Evolutionary conservation across 208 protist genomes (phyloP), one percentile per base, ranked within the genome.

Genomic region (Naegleria lovaniensis): DNA sequence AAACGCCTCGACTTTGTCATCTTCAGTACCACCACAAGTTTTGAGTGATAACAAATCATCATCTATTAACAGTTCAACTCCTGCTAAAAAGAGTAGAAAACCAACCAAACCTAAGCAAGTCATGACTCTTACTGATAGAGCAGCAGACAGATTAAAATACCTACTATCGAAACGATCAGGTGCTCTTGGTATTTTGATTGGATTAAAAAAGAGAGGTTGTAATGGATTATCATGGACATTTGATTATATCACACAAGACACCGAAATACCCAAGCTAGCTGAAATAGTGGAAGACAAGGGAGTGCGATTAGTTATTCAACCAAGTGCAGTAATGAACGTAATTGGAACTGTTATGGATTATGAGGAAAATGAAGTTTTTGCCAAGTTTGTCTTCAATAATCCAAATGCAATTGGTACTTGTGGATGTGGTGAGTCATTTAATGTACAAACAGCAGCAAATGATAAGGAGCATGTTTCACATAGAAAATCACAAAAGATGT

Each of bases 271-370:
- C 9, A 88, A 90, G 33, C 55, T 51, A 13, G 19, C 5, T 39
- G 13, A 48, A 85, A 19, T 40, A 40, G 92, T 92, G 58, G 91
- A 88, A 5, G 83, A 93, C 6, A 48, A 89, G 94, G 97, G 97
- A 19, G 94, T 99, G 22, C 97, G 96, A 91, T 95, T 99, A 2
- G 94, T 98, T 55, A 96, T 99, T 16, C 97, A 98, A 59, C 94
- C 92, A 33, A 95, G 97, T 89, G 97, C 98, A 36, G 94, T 99
- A 51, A 97, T 99, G 92, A 98, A 98, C 90, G 96, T 99, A 22
- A 98, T 99, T 92, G 98, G 98, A 11, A 99, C 97, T 11, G 95
- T 98, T 90, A 99, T 99, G 97, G 98, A 99, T 91, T 99, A 97
- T 91, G 93, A 97, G 19, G 95, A 97, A 59, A 92, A 96, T n/a